These are phyloP conservation scores for Populus nigra DNA, from an alignment of 345 rosid species.

Conservation along the genomic window DNA sequence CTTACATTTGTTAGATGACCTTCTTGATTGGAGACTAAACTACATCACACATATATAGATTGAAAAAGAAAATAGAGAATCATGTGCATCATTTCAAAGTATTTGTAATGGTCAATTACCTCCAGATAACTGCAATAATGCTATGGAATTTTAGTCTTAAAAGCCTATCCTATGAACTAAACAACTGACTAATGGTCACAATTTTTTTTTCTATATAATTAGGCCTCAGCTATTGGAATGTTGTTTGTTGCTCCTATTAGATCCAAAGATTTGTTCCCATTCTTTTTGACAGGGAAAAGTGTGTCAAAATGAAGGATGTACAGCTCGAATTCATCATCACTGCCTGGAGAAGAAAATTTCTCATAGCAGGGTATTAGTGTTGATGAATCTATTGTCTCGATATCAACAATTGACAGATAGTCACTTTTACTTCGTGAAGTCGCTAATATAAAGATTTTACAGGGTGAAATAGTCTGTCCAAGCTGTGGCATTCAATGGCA, in stretches of 20 bases:
- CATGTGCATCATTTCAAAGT: not conserved
- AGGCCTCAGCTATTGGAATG: not conserved
- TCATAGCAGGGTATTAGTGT: conserved; percentile 41
- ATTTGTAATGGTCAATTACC: not conserved
- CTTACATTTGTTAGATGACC: not conserved
- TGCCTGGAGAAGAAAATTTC: conserved; percentile 62
- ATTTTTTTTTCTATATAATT: not conserved
- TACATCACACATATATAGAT: not conserved
- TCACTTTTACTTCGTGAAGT: not conserved
- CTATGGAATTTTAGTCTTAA: not conserved
- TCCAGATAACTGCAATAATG: not conserved
- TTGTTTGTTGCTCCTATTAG: not conserved
- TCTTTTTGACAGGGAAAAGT: conserved; percentile 54
- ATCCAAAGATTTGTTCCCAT: conserved; percentile 4
- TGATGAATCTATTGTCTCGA: not conserved
- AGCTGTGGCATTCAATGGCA: conserved; percentile 63
- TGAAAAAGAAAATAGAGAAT: not conserved
- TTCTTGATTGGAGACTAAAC: not conserved
- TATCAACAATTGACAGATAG: not conserved
- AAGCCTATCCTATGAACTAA: not conserved
- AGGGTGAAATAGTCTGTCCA: conserved; percentile 61
- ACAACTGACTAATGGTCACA: not conserved
- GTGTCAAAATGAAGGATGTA: conserved; percentile 65
- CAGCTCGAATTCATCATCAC: conserved; percentile 65
- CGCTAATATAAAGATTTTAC: conserved; percentile 20